Percentiles rank a stretch among this genome's conserved stretches.
phyloP scores from a whole-genome alignment of 2,329 filamentous ascomycete genomes.

The Fusarium drepaniforme region DNA sequence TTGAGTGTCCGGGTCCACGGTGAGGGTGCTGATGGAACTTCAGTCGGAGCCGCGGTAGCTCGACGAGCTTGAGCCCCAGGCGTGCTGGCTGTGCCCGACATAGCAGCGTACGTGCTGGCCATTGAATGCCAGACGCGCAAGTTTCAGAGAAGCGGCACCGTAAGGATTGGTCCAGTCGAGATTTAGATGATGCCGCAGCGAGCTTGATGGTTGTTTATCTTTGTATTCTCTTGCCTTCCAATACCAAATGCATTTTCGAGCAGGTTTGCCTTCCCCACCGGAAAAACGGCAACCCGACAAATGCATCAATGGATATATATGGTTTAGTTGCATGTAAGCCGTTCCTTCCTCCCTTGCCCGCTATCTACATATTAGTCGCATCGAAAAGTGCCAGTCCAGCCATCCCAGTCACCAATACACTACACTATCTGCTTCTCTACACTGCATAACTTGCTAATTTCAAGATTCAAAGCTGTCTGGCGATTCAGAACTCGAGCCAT shows the following conservation, averaged over 20 bases:
- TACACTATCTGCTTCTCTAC: background rate
- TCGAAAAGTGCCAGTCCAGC: background rate
- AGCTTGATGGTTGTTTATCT: constrained; percentile 1
- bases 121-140: constrained; percentile 19
- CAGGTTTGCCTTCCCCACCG: background rate
- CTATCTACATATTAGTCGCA: background rate
- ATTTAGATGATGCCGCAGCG: background rate
- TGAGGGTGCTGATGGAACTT: constrained; percentile 39
- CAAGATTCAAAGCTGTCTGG: background rate
- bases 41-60: constrained; percentile 29
- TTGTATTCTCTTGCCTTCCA: background rate
- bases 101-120: constrained; percentile 30
- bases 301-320: constrained; percentile 18
- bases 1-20: constrained; percentile 60
- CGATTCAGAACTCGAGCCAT: background rate
- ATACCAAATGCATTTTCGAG: background rate
- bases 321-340: background rate
- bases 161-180: background rate
- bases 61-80: constrained; percentile 4
- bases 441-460: background rate
- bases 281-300: constrained; percentile 16
- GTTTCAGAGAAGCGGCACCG: background rate
- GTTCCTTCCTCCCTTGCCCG: background rate
- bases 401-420: background rate
- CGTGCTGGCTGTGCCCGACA: constrained; percentile 28